Evolutionary conservation across 352 stramenopile genomes (phyloP), one percentile per base, ranked within the genome.

Genomic region (Globisporangium radiosum): DNA sequence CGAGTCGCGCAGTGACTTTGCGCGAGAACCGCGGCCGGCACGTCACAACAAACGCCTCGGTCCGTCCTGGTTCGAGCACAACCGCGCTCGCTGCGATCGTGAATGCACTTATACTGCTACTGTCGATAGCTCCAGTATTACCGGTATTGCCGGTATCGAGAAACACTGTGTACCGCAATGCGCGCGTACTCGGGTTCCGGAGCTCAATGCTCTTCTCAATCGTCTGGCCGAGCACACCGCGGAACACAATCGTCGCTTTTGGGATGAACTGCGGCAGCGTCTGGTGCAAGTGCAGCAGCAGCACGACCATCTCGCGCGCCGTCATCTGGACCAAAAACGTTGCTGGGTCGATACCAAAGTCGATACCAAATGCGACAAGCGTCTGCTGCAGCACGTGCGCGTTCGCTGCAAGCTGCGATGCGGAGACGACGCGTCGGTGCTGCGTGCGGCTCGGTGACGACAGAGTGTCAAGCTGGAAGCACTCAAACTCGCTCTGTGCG

Each of bases 191-290:
- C 6, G 92, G 88, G 58, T 98, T 98, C 60, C 87, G 90, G 2
- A 98, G 72, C 61, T 98, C 94, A 39, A 98, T 98, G 7, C 66
- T 95, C 52, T 98, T 98, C 13, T 87, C 80, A 37, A 97, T 94
- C 17, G 76, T 63, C 45, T 88, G 81, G 0, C 93, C 93, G 6
- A 98, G 66, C 4, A 79, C 66, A 5, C 89, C 93, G 38, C 81
- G 78, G 62, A 98, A 98, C 45, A 97, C 88, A 57, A 98, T 96
- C 37, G 81, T 96, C 9, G 87, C 90, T 60, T 97, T 98, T 4
- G 94, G 94, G 15, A 98, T 81, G 25, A 97, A 93, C 61, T 96
- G 79, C 33, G 92, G 92, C 19, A 98, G 59, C 8, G 82, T 92
- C 63, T 96, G 87, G 39, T 96, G 94, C 38, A 98, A 64, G 64